Percentiles rank a stretch among this genome's conserved stretches.
Evolutionary conservation across 768 basidiomycete species (phyloP).

Genomic region (Leccinum uliginosum): DNA sequence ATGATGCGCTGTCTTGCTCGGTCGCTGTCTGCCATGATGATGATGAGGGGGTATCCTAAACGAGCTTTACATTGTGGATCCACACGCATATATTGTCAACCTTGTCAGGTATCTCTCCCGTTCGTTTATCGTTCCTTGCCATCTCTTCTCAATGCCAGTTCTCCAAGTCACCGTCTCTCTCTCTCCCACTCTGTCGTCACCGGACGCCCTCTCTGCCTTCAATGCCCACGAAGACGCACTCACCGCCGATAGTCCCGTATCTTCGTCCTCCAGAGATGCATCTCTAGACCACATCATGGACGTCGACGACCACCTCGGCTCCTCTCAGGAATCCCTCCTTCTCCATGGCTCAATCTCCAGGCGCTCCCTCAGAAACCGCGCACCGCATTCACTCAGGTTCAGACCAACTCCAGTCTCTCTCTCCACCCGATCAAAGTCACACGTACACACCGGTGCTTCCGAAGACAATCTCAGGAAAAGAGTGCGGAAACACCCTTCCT

Average conservation of each 20-base stretch:
- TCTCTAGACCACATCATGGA: slow-evolving; percentile 29
- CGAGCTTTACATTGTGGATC: slow-evolving; percentile 5
- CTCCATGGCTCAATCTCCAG: slow-evolving; percentile 19
- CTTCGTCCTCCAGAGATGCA: slow-evolving; percentile 31
- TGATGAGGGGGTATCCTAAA: slow-evolving; percentile 6
- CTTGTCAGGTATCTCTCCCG: slow-evolving; percentile 9
- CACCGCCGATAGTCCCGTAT: slow-evolving; percentile 27
- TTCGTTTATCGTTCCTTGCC: slow-evolving; percentile 1
- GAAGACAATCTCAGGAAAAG: slow-evolving; percentile 29
- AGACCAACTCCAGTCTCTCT: slow-evolving; percentile 22
- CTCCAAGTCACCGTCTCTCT: slow-evolving; percentile 14
- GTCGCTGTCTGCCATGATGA: slow-evolving; percentile 38
- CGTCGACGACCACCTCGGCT: slow-evolving; percentile 18
- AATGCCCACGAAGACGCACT: slow-evolving; percentile 28
- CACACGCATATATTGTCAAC: neutral
- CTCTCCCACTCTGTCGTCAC: slow-evolving; percentile 31
- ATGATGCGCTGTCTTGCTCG: slow-evolving; percentile 70
- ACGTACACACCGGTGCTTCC: slow-evolving; percentile 17
- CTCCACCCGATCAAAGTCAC: slow-evolving; percentile 24
- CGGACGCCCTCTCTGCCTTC: slow-evolving; percentile 29
- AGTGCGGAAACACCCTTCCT: slow-evolving; percentile 20
- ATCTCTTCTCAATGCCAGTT: slow-evolving; percentile 16
- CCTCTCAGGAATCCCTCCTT: slow-evolving; percentile 26
- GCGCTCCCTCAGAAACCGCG: slow-evolving; percentile 27
- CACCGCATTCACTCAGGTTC: slow-evolving; percentile 15